These are phyloP conservation scores for Backusella sp. DNA, from an alignment of 192 early-diverging fungal species.

Conservation along the genomic window DNA sequence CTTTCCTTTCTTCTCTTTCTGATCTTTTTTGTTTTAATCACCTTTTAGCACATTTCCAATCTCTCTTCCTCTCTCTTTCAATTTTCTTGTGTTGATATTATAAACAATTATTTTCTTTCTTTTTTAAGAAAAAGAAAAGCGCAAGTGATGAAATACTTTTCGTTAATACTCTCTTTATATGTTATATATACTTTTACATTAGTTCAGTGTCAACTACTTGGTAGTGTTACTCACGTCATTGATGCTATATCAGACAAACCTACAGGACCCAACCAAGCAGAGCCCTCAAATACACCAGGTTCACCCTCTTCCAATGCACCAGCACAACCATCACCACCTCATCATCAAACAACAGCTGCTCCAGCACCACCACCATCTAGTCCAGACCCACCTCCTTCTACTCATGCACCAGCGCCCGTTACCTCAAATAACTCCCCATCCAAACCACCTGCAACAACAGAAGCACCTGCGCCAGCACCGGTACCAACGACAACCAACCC, in stretches of 20 bases:
- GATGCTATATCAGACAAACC: background rate
- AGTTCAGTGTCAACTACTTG: conserved; percentile 1
- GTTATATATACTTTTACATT: background rate
- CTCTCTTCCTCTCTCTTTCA: background rate
- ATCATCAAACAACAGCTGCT: background rate
- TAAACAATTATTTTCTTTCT: background rate
- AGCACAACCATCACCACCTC: background rate
- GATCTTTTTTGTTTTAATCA: background rate
- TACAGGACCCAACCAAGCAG: background rate
- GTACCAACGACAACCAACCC: background rate
- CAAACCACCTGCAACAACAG: background rate
- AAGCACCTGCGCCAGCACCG: background rate
- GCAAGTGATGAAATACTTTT: background rate
- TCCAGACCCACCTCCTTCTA: background rate
- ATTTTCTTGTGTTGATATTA: background rate
- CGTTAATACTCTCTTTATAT: background rate
- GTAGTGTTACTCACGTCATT: background rate
- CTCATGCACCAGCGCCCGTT: conserved; percentile 5
- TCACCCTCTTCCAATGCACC: background rate
- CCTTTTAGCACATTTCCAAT: background rate
- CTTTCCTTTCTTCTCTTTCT: background rate
- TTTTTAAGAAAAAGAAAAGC: background rate
- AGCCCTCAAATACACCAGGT: background rate
- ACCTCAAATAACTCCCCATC: background rate
- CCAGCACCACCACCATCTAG: background rate